These are phyloP conservation scores for Leccinum subtestaceum DNA, from an alignment of 768 basidiomycete genomes.

Conservation along the genomic window DNA sequence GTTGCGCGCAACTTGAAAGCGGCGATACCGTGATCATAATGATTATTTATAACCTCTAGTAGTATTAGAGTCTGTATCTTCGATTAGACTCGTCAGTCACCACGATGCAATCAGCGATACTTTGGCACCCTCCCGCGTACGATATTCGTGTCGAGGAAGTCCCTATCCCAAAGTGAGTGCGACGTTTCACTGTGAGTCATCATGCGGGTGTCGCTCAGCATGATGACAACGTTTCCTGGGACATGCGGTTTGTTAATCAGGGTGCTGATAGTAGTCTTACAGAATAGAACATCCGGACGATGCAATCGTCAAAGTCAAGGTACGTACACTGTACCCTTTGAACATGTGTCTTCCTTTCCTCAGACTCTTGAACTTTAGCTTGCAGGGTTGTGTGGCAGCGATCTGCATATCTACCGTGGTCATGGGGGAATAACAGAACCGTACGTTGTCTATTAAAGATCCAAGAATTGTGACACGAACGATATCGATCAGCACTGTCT, in stretches of 20 bases:
- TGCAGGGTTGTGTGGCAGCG: constrained; percentile 69
- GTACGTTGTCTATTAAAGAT: constrained; percentile 37
- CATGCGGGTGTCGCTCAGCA: background rate
- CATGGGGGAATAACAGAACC: constrained; percentile 49
- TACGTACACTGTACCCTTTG: constrained; percentile 24
- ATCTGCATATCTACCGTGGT: constrained; percentile 73
- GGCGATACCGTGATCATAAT: background rate
- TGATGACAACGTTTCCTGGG: background rate
- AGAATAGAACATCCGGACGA: constrained; percentile 75
- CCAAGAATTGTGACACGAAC: background rate
- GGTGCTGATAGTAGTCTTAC: background rate
- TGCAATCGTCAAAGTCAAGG: constrained; percentile 74
- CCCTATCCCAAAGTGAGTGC: constrained; percentile 50
- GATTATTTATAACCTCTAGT: background rate
- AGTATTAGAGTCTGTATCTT: background rate
- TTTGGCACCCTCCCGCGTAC: constrained; percentile 66
- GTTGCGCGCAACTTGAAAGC: background rate
- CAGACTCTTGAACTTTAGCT: constrained; percentile 38
- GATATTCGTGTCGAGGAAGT: constrained; percentile 69
- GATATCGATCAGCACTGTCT: constrained; percentile 47
- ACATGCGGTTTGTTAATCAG: background rate
- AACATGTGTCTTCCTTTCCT: background rate
- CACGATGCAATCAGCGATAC: constrained; percentile 34
- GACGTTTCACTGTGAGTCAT: no score
- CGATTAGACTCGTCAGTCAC: no score